Conservation (phyloP, 805 yeast genomes). For the Myxozyma geophila region DNA sequence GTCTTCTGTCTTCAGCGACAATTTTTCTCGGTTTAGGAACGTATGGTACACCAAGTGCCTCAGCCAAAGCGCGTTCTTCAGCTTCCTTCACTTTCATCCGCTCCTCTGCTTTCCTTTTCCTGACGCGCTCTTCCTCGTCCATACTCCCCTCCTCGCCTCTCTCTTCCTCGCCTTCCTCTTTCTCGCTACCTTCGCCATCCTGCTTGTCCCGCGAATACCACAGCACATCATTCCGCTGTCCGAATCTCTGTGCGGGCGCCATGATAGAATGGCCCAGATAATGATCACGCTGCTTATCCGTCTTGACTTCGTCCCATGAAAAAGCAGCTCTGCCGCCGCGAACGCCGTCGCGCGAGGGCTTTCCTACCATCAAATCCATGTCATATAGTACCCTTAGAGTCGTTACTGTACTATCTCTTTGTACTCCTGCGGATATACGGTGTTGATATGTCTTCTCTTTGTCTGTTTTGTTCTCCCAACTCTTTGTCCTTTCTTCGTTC, state of each 20-base stretch:
- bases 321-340: slow-evolving; percentile 39
- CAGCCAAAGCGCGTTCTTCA: slow-evolving; percentile 36
- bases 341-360: slow-evolving; percentile 30
- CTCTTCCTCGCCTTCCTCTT: slow-evolving; percentile 5
- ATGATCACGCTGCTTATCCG: slow-evolving; percentile 39
- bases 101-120: slow-evolving; percentile 18
- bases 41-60: slow-evolving; percentile 29
- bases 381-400: neutral
- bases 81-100: slow-evolving; percentile 25
- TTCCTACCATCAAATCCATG: slow-evolving; percentile 31
- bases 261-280: slow-evolving; percentile 42
- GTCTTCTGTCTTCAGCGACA: neutral
- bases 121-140: slow-evolving; percentile 1
- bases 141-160: slow-evolving; percentile 15
- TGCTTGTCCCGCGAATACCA: slow-evolving; percentile 40
- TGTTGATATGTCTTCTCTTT: neutral
- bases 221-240: slow-evolving; percentile 33
- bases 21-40: neutral
- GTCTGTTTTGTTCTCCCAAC: too few relatives aligned
- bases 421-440: neutral
- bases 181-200: neutral
- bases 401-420: neutral
- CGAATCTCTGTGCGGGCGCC: slow-evolving; percentile 42
- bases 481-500: too few relatives aligned
- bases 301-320: slow-evolving; percentile 41